Percentiles rank a stretch among this genome's conserved stretches.
Conservation (phyloP, 768 basidiomycete species). For the Candolleomyces aberdarensis region DNA sequence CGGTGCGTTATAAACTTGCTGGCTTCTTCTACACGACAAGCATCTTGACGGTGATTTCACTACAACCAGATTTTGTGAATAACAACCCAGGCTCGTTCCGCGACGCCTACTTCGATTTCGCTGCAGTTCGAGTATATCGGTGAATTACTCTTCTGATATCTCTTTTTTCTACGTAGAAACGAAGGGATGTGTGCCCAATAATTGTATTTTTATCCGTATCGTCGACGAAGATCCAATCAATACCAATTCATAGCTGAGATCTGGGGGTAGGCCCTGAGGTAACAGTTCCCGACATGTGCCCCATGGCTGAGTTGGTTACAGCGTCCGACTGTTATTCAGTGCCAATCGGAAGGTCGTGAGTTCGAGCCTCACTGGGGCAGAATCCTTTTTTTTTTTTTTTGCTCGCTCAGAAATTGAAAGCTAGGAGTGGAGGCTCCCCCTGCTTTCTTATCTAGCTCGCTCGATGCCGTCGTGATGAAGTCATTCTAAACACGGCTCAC, state of each 20-base stretch:
- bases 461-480: no score
- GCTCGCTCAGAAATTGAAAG: no score
- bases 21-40: not conserved
- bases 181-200: no score
- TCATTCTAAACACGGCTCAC: no score
- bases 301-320: constrained; percentile 78
- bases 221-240: no score
- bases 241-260: no score
- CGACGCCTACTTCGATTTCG: constrained; percentile 67
- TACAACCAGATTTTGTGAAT: constrained; percentile 34
- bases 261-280: no score
- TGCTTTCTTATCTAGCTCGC: no score
- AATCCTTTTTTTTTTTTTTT: no score
- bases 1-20: not conserved
- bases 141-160: not conserved
- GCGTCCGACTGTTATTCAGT: constrained; percentile 63
- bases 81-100: constrained; percentile 57
- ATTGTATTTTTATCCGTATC: no score
- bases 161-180: no score
- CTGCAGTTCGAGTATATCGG: constrained; percentile 38
- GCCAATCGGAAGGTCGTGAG: constrained; percentile 63
- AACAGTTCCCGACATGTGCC: constrained; percentile 31
- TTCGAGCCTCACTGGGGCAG: constrained; percentile 68
- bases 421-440: no score
- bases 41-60: not conserved